Conservation (phyloP, 169 alveolate species). For the Eimeria tenella region DNA sequence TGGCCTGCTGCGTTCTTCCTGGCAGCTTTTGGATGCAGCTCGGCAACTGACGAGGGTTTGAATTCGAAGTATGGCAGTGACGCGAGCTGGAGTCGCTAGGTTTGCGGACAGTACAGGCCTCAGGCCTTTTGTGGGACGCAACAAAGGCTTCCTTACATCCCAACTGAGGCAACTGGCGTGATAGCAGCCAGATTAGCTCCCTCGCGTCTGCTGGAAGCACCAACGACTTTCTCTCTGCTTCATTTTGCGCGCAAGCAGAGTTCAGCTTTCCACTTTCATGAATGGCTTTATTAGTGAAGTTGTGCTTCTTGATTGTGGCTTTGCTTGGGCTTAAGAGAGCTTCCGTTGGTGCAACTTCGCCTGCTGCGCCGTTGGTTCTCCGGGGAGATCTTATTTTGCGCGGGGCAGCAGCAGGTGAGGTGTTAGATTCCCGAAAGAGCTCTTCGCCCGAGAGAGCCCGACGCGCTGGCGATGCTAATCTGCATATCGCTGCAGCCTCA, state of each 20-base stretch:
- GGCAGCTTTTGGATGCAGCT: no score
- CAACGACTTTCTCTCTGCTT: background rate
- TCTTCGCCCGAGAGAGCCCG: background rate
- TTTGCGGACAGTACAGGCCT: no score
- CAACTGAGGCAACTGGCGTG: background rate
- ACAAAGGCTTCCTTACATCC: no score
- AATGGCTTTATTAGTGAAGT: no score
- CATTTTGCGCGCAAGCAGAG: background rate
- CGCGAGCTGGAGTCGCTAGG: no score
- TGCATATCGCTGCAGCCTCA: background rate
- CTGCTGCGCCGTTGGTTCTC: background rate
- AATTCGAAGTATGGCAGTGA: no score
- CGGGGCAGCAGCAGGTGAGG: constrained; percentile 11
- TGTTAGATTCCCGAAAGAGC: background rate
- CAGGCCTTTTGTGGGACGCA: no score
- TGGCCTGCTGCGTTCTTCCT: no score
- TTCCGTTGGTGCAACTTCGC: background rate
- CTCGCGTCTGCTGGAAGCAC: constrained; percentile 5
- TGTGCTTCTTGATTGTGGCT: background rate
- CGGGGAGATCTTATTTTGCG: background rate
- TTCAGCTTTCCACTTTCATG: no score
- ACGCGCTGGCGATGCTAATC: background rate
- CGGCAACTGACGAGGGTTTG: no score
- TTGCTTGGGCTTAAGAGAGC: background rate
- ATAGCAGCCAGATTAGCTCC: background rate